These are phyloP conservation scores for Eimeria sp. DNA, from an alignment of 169 alveolate genomes.

Conservation along the genomic window DNA sequence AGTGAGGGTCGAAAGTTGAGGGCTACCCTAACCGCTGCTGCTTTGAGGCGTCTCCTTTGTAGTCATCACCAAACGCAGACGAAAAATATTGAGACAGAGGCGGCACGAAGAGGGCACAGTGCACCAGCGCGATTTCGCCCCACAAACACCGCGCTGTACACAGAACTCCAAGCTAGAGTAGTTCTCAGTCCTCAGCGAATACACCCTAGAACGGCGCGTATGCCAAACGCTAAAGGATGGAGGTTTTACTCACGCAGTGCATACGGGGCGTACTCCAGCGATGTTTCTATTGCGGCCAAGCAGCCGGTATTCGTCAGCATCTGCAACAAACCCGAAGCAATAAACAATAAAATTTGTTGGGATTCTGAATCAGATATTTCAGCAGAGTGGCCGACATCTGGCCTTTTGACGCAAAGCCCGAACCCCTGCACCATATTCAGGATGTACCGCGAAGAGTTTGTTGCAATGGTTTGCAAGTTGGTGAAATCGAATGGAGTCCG, in stretches of 20 bases:
- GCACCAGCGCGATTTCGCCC: constrained; percentile 74
- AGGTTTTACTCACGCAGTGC: constrained; percentile 67
- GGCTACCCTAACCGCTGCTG: constrained; percentile 56
- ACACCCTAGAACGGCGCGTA: neutral
- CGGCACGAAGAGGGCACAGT: constrained; percentile 71
- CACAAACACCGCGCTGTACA: constrained; percentile 73
- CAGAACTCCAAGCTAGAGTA: neutral
- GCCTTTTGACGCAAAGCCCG: neutral
- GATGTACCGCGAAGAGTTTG: constrained; percentile 83
- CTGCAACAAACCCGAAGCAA: constrained; percentile 63
- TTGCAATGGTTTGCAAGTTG: constrained; percentile 86
- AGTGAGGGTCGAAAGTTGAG: neutral
- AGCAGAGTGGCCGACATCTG: neutral
- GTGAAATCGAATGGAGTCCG: constrained; percentile 85
- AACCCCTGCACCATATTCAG: neutral
- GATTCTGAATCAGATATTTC: neutral
- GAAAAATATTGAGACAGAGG: constrained; percentile 57
- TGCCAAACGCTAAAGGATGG: neutral
- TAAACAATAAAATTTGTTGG: neutral
- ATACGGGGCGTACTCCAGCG: constrained; percentile 84
- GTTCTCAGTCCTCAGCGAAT: neutral
- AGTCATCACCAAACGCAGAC: constrained; percentile 71
- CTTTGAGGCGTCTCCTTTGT: constrained; percentile 28
- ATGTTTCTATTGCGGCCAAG: constrained; percentile 84
- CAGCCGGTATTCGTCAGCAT: constrained; percentile 85